Percentiles rank a stretch among this genome's conserved stretches.
These are phyloP conservation scores for Fusarium ambrosium DNA, from an alignment of 2,329 filamentous ascomycete species.

Conservation along the genomic window DNA sequence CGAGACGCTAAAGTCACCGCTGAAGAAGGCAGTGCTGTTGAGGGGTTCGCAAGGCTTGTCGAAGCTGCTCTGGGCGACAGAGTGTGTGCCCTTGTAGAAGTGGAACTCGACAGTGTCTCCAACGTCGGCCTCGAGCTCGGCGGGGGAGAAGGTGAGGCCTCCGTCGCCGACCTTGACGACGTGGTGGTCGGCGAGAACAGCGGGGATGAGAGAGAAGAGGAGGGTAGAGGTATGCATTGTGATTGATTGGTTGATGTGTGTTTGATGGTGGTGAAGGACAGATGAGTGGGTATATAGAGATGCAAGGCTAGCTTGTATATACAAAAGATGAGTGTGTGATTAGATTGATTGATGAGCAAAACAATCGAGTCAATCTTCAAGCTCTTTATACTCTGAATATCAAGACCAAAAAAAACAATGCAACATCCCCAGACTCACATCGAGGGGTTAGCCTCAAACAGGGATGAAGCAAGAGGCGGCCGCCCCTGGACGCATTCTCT, in stretches of 20 bases:
- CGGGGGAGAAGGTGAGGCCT: conserved; percentile 63
- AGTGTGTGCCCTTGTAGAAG: conserved; percentile 67
- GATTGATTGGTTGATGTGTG: conserved; percentile 4
- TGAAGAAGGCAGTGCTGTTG: conserved; percentile 62
- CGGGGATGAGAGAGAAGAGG: conserved; percentile 29
- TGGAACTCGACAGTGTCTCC: conserved; percentile 64
- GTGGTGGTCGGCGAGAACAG: conserved; percentile 13
- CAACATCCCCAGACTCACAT: not conserved
- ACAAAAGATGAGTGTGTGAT: not conserved
- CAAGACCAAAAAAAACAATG: not conserved
- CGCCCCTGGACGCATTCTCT: conserved; percentile 14
- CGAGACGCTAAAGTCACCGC: conserved; percentile 33
- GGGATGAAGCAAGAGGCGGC: conserved; percentile 35
- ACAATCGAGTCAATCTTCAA: not conserved
- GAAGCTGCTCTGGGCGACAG: conserved; percentile 72
- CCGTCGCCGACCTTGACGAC: conserved; percentile 44
- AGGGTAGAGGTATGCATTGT: conserved; percentile 34
- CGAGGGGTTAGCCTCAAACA: conserved; percentile 32
- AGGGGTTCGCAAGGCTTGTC: conserved; percentile 70
- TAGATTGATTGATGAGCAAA: not conserved
- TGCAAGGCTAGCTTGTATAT: conserved; percentile 5
- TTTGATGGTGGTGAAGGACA: not conserved
- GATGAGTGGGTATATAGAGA: not conserved
- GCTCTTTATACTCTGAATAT: conserved; percentile 7
- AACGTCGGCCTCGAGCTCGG: conserved; percentile 62